Percentiles rank a stretch among this genome's conserved stretches.
Evolutionary conservation across 345 rosid genomes (phyloP).

Genomic region (Aquilaria malaccensis): DNA sequence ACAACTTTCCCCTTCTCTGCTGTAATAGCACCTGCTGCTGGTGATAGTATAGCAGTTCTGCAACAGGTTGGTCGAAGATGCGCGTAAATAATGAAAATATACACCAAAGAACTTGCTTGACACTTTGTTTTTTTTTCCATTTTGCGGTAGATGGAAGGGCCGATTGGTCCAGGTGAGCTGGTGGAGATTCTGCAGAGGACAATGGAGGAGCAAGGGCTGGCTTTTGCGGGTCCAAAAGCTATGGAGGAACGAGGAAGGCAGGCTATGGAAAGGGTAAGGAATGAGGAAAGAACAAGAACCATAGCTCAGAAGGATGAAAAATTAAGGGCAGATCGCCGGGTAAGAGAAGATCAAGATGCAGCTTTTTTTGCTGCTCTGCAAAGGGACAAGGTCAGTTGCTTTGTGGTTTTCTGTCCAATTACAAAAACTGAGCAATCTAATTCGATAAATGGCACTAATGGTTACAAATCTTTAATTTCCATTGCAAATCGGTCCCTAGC

Average conservation of each 20-base stretch:
- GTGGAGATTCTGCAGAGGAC: conserved; percentile 55
- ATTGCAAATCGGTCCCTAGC: neutral
- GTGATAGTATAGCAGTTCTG: conserved; percentile 37
- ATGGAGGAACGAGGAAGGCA: conserved; percentile 9
- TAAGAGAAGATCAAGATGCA: conserved; percentile 55
- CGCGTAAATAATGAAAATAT: neutral
- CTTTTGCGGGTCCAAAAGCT: conserved; percentile 29
- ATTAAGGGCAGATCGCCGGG: conserved; percentile 35
- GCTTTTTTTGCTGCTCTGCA: conserved; percentile 44
- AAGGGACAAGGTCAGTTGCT: conserved; percentile 35
- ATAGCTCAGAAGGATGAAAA: conserved; percentile 31
- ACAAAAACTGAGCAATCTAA: too few relatives aligned
- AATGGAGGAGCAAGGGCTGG: conserved; percentile 51
- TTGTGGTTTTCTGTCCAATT: neutral
- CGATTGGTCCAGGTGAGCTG: conserved; percentile 41
- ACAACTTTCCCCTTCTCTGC: conserved; percentile 52
- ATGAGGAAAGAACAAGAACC: conserved; percentile 34
- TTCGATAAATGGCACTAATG: too few relatives aligned
- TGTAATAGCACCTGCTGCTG: conserved; percentile 41
- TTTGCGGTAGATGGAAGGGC: conserved; percentile 42
- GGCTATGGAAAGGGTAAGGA: conserved; percentile 16
- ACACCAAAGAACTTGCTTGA: too few relatives aligned
- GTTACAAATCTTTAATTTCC: neutral
- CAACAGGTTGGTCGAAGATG: conserved; percentile 37
- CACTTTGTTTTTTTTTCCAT: neutral